Percentiles rank a stretch among this genome's conserved stretches.
These are phyloP conservation scores for Pyrus pyrifolia DNA, from an alignment of 306 rosid genomes.

Conservation along the genomic window DNA sequence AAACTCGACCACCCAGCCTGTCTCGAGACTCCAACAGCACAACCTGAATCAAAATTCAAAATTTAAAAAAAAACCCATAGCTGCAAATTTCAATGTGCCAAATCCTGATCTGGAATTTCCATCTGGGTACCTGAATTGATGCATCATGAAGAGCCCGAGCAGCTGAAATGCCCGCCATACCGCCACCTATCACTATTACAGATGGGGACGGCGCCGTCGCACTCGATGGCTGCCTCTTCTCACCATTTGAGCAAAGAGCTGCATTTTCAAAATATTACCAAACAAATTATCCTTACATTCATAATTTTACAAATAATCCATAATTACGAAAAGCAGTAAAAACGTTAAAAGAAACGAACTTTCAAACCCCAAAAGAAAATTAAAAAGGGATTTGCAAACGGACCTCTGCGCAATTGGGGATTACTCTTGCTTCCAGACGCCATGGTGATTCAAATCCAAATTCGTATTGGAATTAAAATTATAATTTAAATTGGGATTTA, in stretches of 20 bases:
- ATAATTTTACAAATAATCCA: background rate
- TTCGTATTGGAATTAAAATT: conserved; percentile 7
- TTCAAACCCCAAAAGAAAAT: background rate
- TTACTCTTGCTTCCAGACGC: conserved; percentile 60
- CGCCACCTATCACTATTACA: conserved; percentile 89
- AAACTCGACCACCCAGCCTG: conserved; percentile 87
- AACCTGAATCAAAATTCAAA: conserved; percentile 47
- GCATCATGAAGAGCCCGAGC: conserved; percentile 94
- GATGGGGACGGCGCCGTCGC: conserved; percentile 58
- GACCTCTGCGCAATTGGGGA: conserved; percentile 81
- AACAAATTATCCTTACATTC: background rate
- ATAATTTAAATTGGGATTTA: conserved; percentile 9
- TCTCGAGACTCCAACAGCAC: conserved; percentile 80
- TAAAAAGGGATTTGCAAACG: background rate
- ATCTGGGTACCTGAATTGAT: conserved; percentile 62
- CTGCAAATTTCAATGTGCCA: background rate
- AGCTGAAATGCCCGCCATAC: conserved; percentile 91
- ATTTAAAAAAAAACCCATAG: background rate
- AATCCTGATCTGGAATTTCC: background rate
- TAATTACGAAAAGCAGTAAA: background rate
- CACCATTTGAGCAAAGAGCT: conserved; percentile 51
- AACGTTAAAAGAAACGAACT: background rate
- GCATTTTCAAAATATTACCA: conserved; percentile 12
- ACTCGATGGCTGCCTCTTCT: conserved; percentile 12
- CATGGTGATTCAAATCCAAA: conserved; percentile 38